Conservation (phyloP, 2,329 filamentous ascomycete genomes). For the Monilinia aucupariae region DNA sequence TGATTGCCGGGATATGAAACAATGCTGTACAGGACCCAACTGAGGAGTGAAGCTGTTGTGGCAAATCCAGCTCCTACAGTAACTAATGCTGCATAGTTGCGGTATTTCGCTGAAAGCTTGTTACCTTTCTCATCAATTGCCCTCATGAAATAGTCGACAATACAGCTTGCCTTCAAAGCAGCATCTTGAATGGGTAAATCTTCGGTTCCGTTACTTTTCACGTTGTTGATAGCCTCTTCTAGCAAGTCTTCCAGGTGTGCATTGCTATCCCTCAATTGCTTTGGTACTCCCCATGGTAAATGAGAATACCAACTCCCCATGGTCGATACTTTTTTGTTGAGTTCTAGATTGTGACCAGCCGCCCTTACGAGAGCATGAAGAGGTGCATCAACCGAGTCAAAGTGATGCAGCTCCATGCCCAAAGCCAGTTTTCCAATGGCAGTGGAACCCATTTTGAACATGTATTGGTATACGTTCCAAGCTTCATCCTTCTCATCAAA, state of each 20-base stretch:
- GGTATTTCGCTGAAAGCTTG: slow-evolving; percentile 39
- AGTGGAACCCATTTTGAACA: slow-evolving; percentile 44
- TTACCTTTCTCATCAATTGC: slow-evolving; percentile 41
- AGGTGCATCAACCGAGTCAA: slow-evolving; percentile 37
- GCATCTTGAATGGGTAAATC: slow-evolving; percentile 38
- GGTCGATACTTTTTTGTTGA: slow-evolving; percentile 44
- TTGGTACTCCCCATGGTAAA: slow-evolving; percentile 43
- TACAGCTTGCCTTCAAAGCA: slow-evolving; percentile 35
- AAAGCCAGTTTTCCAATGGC: slow-evolving; percentile 42
- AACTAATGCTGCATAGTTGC: slow-evolving; percentile 35
- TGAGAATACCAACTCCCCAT: slow-evolving; percentile 42
- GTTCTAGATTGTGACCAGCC: slow-evolving; percentile 38
- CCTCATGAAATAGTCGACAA: slow-evolving; percentile 36
- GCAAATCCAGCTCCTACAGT: slow-evolving; percentile 43
- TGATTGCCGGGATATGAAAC: slow-evolving; percentile 42
- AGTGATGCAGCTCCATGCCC: slow-evolving; percentile 43
- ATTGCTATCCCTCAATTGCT: slow-evolving; percentile 24
- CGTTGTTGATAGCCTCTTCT: slow-evolving; percentile 35
- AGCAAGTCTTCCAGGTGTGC: slow-evolving; percentile 38
- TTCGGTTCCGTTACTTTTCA: slow-evolving; percentile 33
- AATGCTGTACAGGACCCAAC: slow-evolving; percentile 43
- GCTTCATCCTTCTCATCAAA: slow-evolving; percentile 28
- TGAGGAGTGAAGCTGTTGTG: slow-evolving; percentile 43
- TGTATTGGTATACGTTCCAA: slow-evolving; percentile 47
- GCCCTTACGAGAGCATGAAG: slow-evolving; percentile 39